A percentile compares a stretch with the other conserved stretches of the same genome.
phyloP scores from a whole-genome alignment of 1,284 basidiomycete species.

The Schizopora paradoxa region DNA sequence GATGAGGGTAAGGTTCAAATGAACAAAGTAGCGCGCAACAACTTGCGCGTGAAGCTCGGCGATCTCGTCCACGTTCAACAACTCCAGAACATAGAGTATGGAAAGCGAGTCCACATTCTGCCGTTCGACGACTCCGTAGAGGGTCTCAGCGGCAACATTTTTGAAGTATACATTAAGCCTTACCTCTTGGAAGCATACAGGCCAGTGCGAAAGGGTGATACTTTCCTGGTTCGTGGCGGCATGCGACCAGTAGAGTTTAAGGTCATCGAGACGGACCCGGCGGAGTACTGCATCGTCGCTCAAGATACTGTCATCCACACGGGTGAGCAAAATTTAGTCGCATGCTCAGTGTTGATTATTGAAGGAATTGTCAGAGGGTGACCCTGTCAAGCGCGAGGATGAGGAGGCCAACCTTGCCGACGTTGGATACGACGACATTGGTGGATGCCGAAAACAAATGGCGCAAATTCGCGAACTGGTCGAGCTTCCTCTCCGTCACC shows the following conservation, averaged over 20 bases:
- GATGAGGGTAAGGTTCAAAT: slow-evolving; percentile 97
- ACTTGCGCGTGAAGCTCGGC: slow-evolving; percentile 95
- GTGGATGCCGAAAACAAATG: slow-evolving; percentile 99
- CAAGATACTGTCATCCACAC: slow-evolving; percentile 97
- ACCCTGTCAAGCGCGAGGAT: slow-evolving; percentile 97
- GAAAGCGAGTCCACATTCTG: slow-evolving; percentile 94
- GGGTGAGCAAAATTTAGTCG: slow-evolving; percentile 36
- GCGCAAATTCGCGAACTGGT: slow-evolving; percentile 99
- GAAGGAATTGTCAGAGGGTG: slow-evolving; percentile 70
- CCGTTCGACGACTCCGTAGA: slow-evolving; percentile 99
- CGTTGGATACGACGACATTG: slow-evolving; percentile 99
- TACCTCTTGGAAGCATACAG: slow-evolving; percentile 99
- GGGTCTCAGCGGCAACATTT: slow-evolving; percentile 96
- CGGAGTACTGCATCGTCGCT: slow-evolving; percentile 95
- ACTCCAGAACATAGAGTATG: slow-evolving; percentile 98
- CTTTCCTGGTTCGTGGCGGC: slow-evolving; percentile 97
- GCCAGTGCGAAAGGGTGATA: slow-evolving; percentile 93
- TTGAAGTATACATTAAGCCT: slow-evolving; percentile 97
- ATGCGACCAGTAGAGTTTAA: slow-evolving; percentile 99
- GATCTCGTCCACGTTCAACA: slow-evolving; percentile 95
- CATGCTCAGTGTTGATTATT: slow-evolving; percentile 24
- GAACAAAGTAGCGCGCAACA: slow-evolving; percentile 99
- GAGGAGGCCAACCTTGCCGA: slow-evolving; percentile 96
- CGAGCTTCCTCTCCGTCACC: slow-evolving; percentile 95
- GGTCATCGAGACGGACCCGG: slow-evolving; percentile 91